Evolutionary conservation across 345 rosid genomes (phyloP).

Genomic region (Heritiera fomes): DNA sequence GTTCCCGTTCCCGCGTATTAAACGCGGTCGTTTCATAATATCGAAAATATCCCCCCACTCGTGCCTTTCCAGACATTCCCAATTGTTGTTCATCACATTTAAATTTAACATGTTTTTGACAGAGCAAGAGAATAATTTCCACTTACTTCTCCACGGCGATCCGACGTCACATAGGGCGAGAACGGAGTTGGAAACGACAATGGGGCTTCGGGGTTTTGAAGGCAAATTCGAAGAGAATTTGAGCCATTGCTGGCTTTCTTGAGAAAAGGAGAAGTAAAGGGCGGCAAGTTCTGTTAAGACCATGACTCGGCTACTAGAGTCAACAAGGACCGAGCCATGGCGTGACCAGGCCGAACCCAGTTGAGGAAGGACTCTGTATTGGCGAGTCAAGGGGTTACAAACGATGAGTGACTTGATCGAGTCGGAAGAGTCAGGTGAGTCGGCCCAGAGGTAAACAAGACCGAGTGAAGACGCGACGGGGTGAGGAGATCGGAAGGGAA

Average conservation of each 20-base stretch:
- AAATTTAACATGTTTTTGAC: conserved; percentile 30
- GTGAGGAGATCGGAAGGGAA: conserved; percentile 69
- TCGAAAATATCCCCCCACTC: conserved; percentile 92
- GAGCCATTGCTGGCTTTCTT: conserved; percentile 49
- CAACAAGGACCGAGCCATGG: conserved; percentile 79
- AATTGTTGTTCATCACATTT: conserved; percentile 54
- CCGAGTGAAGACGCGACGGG: conserved; percentile 77
- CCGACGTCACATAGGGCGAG: conserved; percentile 84
- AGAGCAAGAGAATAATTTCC: conserved; percentile 75
- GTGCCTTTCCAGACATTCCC: conserved; percentile 73
- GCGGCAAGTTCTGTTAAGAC: conserved; percentile 81
- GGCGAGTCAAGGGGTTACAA: conserved; percentile 77
- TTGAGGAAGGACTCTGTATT: conserved; percentile 66
- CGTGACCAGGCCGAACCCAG: conserved; percentile 94
- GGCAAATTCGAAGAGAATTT: conserved; percentile 81
- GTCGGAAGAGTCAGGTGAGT: conserved; percentile 36
- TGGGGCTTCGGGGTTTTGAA: conserved; percentile 83
- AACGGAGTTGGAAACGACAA: conserved; percentile 58
- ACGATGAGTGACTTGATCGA: conserved; percentile 66
- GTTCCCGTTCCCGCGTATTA: conserved; percentile 58
- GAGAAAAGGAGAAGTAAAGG: conserved; percentile 52
- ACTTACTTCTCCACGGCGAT: conserved; percentile 84
- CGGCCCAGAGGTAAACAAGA: conserved; percentile 73
- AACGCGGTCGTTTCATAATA: conserved; percentile 76
- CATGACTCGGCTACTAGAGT: conserved; percentile 68